A percentile compares a stretch with the other conserved stretches of the same genome.
These are phyloP conservation scores for Strobilomyces echinocephalus DNA, from an alignment of 768 basidiomycete genomes.

Conservation along the genomic window DNA sequence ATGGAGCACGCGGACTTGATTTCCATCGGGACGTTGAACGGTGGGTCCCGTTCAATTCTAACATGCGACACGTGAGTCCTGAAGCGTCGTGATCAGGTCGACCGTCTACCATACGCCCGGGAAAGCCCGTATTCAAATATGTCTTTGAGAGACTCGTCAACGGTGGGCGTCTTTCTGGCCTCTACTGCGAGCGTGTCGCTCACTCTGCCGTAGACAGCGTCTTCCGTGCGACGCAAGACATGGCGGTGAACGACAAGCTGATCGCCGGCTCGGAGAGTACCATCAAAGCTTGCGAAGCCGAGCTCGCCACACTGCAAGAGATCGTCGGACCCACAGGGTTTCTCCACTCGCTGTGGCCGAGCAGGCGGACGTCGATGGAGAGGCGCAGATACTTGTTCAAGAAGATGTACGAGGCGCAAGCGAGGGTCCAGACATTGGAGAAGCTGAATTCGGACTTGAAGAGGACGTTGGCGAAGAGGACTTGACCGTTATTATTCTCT, in stretches of 20 bases:
- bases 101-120: constrained; percentile 79
- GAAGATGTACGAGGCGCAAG: constrained; percentile 69
- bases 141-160: constrained; percentile 80
- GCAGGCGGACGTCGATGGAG: constrained; percentile 46
- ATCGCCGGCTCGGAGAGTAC: constrained; percentile 56
- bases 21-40: constrained; percentile 69
- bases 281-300: constrained; percentile 70
- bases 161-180: constrained; percentile 41
- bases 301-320: constrained; percentile 62
- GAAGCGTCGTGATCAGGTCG: constrained; percentile 49
- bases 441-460: constrained; percentile 65
- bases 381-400: constrained; percentile 65
- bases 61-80: background rate
- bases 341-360: constrained; percentile 39
- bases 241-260: constrained; percentile 69
- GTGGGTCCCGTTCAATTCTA: constrained; percentile 32
- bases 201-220: constrained; percentile 50
- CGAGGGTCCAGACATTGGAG: constrained; percentile 67
- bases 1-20: constrained; percentile 92
- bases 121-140: constrained; percentile 83
- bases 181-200: background rate
- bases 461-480: constrained; percentile 45
- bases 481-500: constrained; percentile 13
- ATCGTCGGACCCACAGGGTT: constrained; percentile 50
- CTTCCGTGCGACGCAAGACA: constrained; percentile 79